These are phyloP conservation scores for Pseudopithomyces maydicus DNA, from an alignment of 2,329 filamentous ascomycete species.

Conservation along the genomic window DNA sequence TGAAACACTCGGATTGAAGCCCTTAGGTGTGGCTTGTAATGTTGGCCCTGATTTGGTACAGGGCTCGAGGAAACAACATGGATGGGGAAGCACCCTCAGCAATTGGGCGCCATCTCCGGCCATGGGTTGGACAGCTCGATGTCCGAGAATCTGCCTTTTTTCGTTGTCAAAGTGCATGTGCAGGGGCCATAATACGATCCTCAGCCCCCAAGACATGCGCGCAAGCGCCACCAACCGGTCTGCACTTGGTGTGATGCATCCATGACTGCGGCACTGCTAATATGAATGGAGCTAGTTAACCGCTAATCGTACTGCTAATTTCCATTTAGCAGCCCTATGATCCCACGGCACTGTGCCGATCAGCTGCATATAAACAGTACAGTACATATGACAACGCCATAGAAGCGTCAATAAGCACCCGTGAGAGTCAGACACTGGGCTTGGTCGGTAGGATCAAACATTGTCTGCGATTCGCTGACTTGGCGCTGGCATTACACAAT, in stretches of 20 bases:
- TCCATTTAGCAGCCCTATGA: slow-evolving; percentile 2
- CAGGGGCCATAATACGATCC: not conserved
- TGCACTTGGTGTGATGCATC: not conserved
- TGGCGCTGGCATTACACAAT: not conserved
- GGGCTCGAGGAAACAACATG: not conserved
- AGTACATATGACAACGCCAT: not conserved
- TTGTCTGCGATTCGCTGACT: not conserved
- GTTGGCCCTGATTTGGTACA: not conserved
- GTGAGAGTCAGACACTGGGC: not conserved
- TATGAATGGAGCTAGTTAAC: not conserved
- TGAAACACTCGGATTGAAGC: slow-evolving; percentile 1
- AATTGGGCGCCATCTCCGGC: not conserved
- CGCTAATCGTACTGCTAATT: not conserved
- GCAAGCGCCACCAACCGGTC: not conserved
- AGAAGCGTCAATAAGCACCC: not conserved
- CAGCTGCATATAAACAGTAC: not conserved
- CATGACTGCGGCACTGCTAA: not conserved
- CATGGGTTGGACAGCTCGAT: not conserved
- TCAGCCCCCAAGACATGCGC: not conserved
- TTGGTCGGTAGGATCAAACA: not conserved
- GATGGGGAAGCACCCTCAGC: not conserved
- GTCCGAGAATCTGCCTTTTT: slow-evolving; percentile 1
- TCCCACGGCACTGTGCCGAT: not conserved
- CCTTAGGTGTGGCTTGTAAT: not conserved
- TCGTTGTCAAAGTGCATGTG: not conserved